Conservation (phyloP, 192 early-diverging fungal genomes). For the Umbelopsis ramanniana region DNA sequence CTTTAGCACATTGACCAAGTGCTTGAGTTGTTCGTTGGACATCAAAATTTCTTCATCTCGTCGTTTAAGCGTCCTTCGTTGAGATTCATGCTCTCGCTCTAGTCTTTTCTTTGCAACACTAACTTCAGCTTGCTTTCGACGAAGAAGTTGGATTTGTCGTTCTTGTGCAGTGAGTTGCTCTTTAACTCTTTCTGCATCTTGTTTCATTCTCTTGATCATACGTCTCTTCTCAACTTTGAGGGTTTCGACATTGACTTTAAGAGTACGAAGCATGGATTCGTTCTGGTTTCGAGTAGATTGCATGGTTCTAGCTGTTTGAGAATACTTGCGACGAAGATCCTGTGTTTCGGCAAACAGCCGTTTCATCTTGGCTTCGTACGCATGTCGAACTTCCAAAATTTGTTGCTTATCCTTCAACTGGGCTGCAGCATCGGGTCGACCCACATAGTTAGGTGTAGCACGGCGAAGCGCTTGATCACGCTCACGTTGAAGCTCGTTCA, state of each 20-base stretch:
- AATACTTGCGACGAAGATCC: constrained; percentile 58
- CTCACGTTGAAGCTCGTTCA: constrained; percentile 59
- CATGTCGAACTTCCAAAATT: constrained; percentile 51
- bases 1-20: constrained; percentile 54
- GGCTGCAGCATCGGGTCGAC: constrained; percentile 48
- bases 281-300: constrained; percentile 54
- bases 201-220: constrained; percentile 76
- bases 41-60: constrained; percentile 56
- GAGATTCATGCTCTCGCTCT: constrained; percentile 57
- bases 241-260: constrained; percentile 70
- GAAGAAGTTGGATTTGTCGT: constrained; percentile 61
- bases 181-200: constrained; percentile 63
- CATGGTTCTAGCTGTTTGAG: constrained; percentile 54
- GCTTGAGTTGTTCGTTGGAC: constrained; percentile 46
- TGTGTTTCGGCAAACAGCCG: constrained; percentile 55
- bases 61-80: constrained; percentile 61
- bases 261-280: constrained; percentile 62
- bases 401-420: constrained; percentile 42
- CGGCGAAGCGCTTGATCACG: constrained; percentile 67
- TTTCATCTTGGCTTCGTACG: constrained; percentile 65
- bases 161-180: constrained; percentile 61
- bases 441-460: constrained; percentile 37
- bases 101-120: constrained; percentile 52
- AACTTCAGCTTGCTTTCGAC: constrained; percentile 59
- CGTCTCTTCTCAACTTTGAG: constrained; percentile 77